These are phyloP conservation scores for Eimeria falciformis DNA, from an alignment of 169 alveolate species.

Conservation along the genomic window DNA sequence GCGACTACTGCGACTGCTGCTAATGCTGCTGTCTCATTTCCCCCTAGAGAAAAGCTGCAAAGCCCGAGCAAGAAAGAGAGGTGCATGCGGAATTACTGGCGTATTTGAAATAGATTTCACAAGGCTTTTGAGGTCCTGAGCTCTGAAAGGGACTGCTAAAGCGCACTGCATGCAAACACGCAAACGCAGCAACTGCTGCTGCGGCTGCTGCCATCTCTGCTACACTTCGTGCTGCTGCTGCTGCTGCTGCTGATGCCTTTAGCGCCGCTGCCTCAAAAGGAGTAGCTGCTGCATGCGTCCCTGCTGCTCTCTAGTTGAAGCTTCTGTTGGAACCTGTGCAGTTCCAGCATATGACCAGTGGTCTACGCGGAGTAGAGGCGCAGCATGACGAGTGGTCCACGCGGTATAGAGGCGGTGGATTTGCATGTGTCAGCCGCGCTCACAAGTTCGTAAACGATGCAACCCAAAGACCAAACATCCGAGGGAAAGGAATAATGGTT, in stretches of 20 bases:
- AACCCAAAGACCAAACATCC: constrained; percentile 99
- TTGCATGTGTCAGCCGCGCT: not conserved
- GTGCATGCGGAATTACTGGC: constrained; percentile 78
- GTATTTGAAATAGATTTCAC: constrained; percentile 83
- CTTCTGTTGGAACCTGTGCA: not conserved
- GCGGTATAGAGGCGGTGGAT: too few relatives aligned
- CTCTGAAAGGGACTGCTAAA: constrained; percentile 89
- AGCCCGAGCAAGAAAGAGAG: too few relatives aligned
- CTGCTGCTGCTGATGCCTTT: not conserved
- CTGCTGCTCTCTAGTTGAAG: not conserved
- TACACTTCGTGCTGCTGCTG: not conserved
- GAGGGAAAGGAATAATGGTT: constrained; percentile 98
- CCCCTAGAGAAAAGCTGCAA: too few relatives aligned
- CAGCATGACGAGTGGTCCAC: too few relatives aligned
- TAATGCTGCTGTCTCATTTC: too few relatives aligned
- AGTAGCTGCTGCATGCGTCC: too few relatives aligned
- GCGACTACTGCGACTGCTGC: too few relatives aligned
- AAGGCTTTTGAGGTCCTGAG: constrained; percentile 87
- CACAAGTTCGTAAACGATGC: constrained; percentile 88
- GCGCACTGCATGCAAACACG: constrained; percentile 39
- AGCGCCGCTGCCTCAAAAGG: not conserved
- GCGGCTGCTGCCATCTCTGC: not conserved
- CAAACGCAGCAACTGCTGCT: not conserved
- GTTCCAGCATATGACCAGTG: too few relatives aligned
- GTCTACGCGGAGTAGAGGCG: too few relatives aligned